Evolutionary conservation across 345 rosid species (phyloP).

Genomic region (Rhodamnia rubescens): DNA sequence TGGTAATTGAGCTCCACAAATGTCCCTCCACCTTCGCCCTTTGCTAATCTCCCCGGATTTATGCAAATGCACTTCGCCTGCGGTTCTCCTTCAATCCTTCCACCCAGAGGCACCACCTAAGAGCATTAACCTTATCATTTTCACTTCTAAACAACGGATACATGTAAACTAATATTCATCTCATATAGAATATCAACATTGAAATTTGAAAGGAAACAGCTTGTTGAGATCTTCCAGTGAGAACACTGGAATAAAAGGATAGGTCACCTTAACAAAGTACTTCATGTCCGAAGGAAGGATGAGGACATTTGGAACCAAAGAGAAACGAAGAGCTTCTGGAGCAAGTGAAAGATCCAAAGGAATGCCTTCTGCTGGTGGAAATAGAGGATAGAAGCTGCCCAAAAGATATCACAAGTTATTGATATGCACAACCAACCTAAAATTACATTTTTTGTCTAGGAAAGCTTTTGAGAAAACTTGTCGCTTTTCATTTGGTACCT

Average conservation of each 20-base stretch:
- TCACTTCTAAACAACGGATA: neutral
- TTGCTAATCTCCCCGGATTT: slow-evolving; percentile 82
- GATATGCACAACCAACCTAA: neutral
- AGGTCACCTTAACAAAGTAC: slow-evolving; percentile 61
- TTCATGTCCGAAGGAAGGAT: slow-evolving; percentile 79
- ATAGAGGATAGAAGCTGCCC: slow-evolving; percentile 77
- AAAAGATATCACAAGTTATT: neutral
- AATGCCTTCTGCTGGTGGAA: slow-evolving; percentile 74
- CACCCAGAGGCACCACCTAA: slow-evolving; percentile 54
- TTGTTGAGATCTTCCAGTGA: neutral
- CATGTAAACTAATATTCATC: neutral
- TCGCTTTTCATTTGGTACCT: slow-evolving; percentile 9
- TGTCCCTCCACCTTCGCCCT: slow-evolving; percentile 86
- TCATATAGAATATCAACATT: neutral
- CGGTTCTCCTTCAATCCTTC: slow-evolving; percentile 41
- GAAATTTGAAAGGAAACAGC: neutral
- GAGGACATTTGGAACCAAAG: slow-evolving; percentile 58
- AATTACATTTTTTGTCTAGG: neutral
- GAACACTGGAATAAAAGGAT: neutral
- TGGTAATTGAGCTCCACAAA: slow-evolving; percentile 60
- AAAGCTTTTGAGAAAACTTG: neutral
- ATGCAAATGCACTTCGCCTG: slow-evolving; percentile 55
- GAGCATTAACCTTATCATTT: neutral
- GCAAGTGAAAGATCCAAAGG: slow-evolving; percentile 75
- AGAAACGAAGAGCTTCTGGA: slow-evolving; percentile 47